Base-by-base conservation (phyloP, 2,329 filamentous ascomycete genomes). In the Tothia fuscella region DNA sequence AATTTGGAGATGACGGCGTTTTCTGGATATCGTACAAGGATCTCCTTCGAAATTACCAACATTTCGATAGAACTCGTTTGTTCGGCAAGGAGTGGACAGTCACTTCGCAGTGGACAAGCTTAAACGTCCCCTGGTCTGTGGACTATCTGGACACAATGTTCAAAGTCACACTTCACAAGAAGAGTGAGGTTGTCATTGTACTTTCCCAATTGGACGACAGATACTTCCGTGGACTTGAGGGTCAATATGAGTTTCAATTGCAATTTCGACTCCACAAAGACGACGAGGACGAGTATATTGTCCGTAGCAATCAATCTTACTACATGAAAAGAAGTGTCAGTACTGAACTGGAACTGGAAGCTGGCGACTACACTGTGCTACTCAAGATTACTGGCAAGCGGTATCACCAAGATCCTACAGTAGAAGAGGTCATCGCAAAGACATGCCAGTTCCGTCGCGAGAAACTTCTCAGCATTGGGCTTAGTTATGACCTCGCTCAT, bases 261-360 rank as follows among this genome's bases (percentile, higher is more conserved):
- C 72, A 76, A 45, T 78, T 78, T 52, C 66, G 73, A 2, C 56
- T 78, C 0, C 70, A 76, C 50, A 72, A 72, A 46, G 67, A 74
- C 53, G 71, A 68, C n/a, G 71, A 76, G 40, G 65, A 71, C n/a
- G 68, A 73, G 29, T 76, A 75, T 48, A 69, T 74, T 33, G 70
- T 74, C 9, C 70, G 71, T 45, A 74, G 68, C 49, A 69, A 71
- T 36, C 67, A 61, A 6, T 70, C 66, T 25, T 71, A 72, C 46
- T 67, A 66, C 57, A 83, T 86, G 73, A 76, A 68, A 17, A 77
- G 85, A 5, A 83, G 80, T 1, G 79, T 87, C 29, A 87, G 80
- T 38, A 78, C 82, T 1, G 85, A 91, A 56, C 68, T 91, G 6
- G 69, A 79, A 26, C 73, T 93, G 20, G 76, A 83, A 16, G 72